A percentile compares a stretch with the other conserved stretches of the same genome.
phyloP scores from a whole-genome alignment of 2,329 filamentous ascomycete species.

The Colletotrichum sp. region DNA sequence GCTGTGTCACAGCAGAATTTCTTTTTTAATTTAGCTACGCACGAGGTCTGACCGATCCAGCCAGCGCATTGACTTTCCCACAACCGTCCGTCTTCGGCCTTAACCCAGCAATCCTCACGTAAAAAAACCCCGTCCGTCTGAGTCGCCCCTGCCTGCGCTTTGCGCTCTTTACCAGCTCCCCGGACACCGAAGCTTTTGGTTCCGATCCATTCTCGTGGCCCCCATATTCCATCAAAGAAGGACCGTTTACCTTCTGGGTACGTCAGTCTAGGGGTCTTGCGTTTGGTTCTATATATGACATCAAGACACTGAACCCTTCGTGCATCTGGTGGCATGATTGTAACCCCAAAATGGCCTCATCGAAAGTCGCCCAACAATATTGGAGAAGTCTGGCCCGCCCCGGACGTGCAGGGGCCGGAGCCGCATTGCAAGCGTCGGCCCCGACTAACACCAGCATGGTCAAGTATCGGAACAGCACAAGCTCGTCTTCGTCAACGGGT shows the following conservation, averaged over 20 bases:
- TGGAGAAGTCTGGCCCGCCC: constrained; percentile 20
- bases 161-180: neutral
- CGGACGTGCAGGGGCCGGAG: neutral
- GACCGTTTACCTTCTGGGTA: neutral
- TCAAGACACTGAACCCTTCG: neutral
- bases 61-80: neutral
- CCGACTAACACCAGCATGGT: constrained; percentile 9
- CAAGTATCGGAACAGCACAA: constrained; percentile 10
- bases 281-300: neutral
- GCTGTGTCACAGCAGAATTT: neutral
- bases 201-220: constrained; percentile 17
- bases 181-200: constrained; percentile 2
- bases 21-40: neutral
- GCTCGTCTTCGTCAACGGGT: constrained; percentile 6
- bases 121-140: neutral
- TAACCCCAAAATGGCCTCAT: constrained; percentile 16
- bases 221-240: neutral
- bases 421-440: neutral
- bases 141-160: neutral
- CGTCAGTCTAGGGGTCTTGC: neutral
- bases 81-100: neutral
- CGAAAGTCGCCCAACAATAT: constrained; percentile 19
- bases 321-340: neutral
- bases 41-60: neutral
- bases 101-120: neutral